Conservation (phyloP, 1,284 basidiomycete genomes). For the Filobasidium uniguttulatum region DNA sequence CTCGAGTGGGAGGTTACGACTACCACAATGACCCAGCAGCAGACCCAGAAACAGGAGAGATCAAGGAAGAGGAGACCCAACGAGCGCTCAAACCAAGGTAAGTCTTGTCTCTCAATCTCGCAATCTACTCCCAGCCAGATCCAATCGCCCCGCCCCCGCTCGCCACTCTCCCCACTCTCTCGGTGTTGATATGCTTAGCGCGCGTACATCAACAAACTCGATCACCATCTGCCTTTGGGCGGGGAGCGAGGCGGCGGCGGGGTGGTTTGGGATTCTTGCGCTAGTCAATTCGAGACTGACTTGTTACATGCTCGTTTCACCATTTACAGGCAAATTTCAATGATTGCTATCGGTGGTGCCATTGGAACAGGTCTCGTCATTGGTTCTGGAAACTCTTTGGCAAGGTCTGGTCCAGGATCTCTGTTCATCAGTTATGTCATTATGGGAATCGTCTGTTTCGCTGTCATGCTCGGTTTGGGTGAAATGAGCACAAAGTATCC, state of each 20-base stretch:
- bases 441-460: constrained; percentile 28
- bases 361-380: constrained; percentile 61
- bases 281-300: too few species aligned
- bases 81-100: constrained; percentile 23
- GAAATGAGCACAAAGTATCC: constrained; percentile 40
- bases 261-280: not conserved
- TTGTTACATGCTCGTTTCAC: too few species aligned
- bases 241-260: too few species aligned
- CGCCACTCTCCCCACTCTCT: too few species aligned
- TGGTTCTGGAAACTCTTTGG: constrained; percentile 41
- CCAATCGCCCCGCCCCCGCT: too few species aligned
- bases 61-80: constrained; percentile 23
- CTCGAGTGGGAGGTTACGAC: too few species aligned
- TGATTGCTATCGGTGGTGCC: constrained; percentile 42
- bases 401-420: constrained; percentile 37
- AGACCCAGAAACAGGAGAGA: too few species aligned
- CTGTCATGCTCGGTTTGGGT: constrained; percentile 33
- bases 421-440: constrained; percentile 39
- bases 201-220: too few species aligned
- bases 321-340: constrained; percentile 21
- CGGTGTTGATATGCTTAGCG: too few species aligned
- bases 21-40: too few species aligned
- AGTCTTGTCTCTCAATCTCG: not conserved
- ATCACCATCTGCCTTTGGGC: too few species aligned
- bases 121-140: too few species aligned